Conservation (phyloP, 257 asterid species). For the Perilla frutescens region DNA sequence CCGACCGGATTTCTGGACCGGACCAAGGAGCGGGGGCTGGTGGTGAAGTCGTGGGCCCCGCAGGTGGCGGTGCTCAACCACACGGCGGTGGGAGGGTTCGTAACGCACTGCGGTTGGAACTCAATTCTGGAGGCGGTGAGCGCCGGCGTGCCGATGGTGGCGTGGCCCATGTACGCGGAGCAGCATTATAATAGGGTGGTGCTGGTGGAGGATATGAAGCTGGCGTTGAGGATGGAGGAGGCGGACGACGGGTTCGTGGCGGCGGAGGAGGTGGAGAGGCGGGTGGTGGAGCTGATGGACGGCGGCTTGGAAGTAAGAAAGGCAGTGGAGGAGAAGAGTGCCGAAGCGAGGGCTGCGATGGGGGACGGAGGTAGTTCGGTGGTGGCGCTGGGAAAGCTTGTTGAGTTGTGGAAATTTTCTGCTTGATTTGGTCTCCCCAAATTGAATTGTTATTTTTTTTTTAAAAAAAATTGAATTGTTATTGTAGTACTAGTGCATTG, state of each 20-base stretch:
- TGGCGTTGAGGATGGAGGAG: conserved; percentile 17
- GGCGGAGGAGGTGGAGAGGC: conserved; percentile 57
- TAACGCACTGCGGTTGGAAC: conserved; percentile 75
- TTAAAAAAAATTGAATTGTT: too few species aligned
- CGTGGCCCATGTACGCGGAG: conserved; percentile 74
- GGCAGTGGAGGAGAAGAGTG: conserved; percentile 36
- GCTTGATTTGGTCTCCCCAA: too few species aligned
- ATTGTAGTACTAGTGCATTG: too few species aligned
- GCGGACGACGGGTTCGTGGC: conserved; percentile 50
- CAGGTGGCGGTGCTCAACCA: conserved; percentile 59
- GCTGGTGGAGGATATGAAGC: conserved; percentile 31
- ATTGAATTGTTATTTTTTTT: too few species aligned
- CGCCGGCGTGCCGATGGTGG: conserved; percentile 48
- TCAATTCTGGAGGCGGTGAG: conserved; percentile 39
- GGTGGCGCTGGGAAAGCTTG: conserved; percentile 27
- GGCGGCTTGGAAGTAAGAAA: conserved; percentile 32
- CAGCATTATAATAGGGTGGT: conserved; percentile 48
- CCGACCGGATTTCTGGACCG: conserved; percentile 59
- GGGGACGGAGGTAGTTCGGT: conserved; percentile 37
- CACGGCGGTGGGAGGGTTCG: conserved; percentile 64
- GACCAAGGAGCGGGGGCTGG: conserved; percentile 49
- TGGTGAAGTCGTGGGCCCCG: conserved; percentile 67
- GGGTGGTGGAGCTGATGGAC: conserved; percentile 47
- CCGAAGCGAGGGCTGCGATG: conserved; percentile 37
- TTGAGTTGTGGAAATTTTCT: not conserved